Percentiles rank a stretch among this genome's conserved stretches.
phyloP scores from a whole-genome alignment of 768 basidiomycete genomes.

The Mycena sanguinolenta region DNA sequence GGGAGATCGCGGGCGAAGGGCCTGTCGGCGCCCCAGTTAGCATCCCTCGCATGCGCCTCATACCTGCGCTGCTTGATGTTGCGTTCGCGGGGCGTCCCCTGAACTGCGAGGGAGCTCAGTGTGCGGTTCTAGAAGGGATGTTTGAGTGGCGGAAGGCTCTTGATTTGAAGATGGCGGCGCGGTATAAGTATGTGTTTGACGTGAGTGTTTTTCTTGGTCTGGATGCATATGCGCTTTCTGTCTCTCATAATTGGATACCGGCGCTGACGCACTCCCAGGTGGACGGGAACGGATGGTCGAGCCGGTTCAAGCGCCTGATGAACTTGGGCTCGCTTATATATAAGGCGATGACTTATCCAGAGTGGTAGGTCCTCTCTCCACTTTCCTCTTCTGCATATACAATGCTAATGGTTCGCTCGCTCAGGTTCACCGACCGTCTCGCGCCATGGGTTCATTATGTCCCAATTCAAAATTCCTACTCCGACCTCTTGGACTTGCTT shows the following conservation, averaged over 20 bases:
- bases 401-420: no score
- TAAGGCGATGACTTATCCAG: constrained; percentile 73
- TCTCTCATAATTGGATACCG: no score
- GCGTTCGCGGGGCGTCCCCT: constrained; percentile 60
- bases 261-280: constrained; percentile 47
- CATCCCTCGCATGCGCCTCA: constrained; percentile 48
- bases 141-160: constrained; percentile 64
- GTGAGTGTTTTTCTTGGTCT: constrained; percentile 49
- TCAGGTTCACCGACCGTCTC: constrained; percentile 66
- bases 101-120: constrained; percentile 57
- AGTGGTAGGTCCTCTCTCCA: constrained; percentile 11
- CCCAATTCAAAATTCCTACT: constrained; percentile 72
- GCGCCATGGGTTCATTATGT: constrained; percentile 82
- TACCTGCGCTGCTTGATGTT: constrained; percentile 67
- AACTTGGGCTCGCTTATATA: constrained; percentile 71
- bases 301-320: constrained; percentile 73
- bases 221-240: neutral
- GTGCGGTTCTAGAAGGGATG: constrained; percentile 54
- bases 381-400: neutral
- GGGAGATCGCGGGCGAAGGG: constrained; percentile 22
- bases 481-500: constrained; percentile 77
- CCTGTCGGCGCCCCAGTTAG: constrained; percentile 50
- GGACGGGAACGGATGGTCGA: constrained; percentile 74
- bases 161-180: constrained; percentile 55
- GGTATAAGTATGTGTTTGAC: constrained; percentile 73